A percentile compares a stretch with the other conserved stretches of the same genome.
phyloP scores from a whole-genome alignment of 2,329 filamentous ascomycete genomes.

The Exophiala bonariae region DNA sequence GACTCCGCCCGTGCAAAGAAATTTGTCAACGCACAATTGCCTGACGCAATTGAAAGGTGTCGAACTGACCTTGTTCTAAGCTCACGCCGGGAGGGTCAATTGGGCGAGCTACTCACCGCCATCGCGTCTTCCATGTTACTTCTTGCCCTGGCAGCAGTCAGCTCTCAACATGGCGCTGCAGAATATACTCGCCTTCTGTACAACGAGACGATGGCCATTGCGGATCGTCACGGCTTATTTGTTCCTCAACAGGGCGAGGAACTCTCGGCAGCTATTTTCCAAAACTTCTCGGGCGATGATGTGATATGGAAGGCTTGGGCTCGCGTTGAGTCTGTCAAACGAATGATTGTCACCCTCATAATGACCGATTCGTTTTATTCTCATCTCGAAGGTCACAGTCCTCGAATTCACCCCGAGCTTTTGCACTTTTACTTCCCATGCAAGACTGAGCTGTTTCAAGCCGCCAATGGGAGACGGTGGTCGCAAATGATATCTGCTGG shows the following conservation, averaged over 20 bases:
- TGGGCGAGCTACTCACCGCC: too few relatives aligned
- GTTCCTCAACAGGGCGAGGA: slow-evolving; percentile 5
- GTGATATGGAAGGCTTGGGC: slow-evolving; percentile 12
- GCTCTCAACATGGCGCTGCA: too few relatives aligned
- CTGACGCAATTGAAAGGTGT: too few relatives aligned
- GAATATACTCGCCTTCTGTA: too few relatives aligned
- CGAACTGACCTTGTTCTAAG: too few relatives aligned
- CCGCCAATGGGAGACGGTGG: slow-evolving; percentile 4
- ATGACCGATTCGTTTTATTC: slow-evolving; percentile 10
- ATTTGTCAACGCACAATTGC: background rate
- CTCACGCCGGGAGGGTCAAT: too few relatives aligned
- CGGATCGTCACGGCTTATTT: slow-evolving; percentile 14
- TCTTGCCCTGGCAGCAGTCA: too few relatives aligned
- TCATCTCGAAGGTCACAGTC: background rate
- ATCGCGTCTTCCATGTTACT: too few relatives aligned
- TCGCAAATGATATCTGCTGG: slow-evolving; percentile 4
- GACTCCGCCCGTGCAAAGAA: background rate
- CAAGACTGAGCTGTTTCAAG: slow-evolving; percentile 8
- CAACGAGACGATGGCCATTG: background rate
- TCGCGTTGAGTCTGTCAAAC: slow-evolving; percentile 10
- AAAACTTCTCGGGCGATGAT: background rate
- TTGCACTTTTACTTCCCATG: slow-evolving; percentile 11
- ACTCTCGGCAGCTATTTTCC: slow-evolving; percentile 1
- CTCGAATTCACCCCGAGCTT: slow-evolving; percentile 5
- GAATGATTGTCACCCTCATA: slow-evolving; percentile 10